Conservation (phyloP, 2,329 filamentous ascomycete genomes). For the Xylariaceae sp. region DNA sequence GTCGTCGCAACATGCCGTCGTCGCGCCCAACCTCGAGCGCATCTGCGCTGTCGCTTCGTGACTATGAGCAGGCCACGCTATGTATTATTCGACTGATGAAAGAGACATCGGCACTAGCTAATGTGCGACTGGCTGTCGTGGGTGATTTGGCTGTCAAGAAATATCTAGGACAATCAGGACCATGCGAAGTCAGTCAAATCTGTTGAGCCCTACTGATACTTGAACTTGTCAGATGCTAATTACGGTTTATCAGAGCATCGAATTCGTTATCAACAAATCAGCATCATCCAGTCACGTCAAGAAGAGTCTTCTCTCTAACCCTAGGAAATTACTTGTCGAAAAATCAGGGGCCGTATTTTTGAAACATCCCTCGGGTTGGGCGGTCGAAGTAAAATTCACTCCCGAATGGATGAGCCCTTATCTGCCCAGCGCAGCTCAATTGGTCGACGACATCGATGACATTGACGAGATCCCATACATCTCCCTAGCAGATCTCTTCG, state of each 20-base stretch:
- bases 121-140: constrained; percentile 14
- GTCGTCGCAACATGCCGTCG: constrained; percentile 13
- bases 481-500: constrained; percentile 17
- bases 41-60: too few species aligned
- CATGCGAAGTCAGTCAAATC: constrained; percentile 12
- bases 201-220: background rate
- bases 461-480: constrained; percentile 14
- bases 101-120: constrained; percentile 14
- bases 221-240: background rate
- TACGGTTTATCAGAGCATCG: constrained; percentile 14
- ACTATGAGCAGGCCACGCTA: constrained; percentile 16
- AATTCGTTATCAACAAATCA: constrained; percentile 16
- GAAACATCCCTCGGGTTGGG: constrained; percentile 16
- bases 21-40: constrained; percentile 12
- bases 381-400: constrained; percentile 17
- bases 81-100: constrained; percentile 16
- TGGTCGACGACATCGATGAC: constrained; percentile 8
- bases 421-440: constrained; percentile 12
- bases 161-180: constrained; percentile 10
- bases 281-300: constrained; percentile 17
- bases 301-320: constrained; percentile 16
- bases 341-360: constrained; percentile 15
- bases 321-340: constrained; percentile 12
- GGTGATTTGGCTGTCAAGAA: constrained; percentile 18
- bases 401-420: constrained; percentile 21